phyloP scores from a whole-genome alignment of 345 rosid species.

The Kernera saxatilis region DNA sequence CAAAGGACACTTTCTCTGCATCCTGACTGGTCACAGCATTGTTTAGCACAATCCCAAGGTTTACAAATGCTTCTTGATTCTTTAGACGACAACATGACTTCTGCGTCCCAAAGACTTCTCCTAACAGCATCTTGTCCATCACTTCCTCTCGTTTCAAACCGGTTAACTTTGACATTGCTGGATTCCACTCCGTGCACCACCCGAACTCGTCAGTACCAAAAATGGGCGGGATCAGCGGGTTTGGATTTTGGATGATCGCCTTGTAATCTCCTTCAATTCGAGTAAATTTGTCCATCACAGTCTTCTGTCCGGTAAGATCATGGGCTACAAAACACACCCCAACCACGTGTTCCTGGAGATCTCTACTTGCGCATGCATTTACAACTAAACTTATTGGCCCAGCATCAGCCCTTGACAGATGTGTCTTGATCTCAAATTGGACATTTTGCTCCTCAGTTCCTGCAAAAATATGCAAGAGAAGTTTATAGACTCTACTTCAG shows the following conservation, averaged over 20 bases:
- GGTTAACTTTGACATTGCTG: slow-evolving; percentile 75
- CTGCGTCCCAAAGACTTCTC: slow-evolving; percentile 78
- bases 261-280: slow-evolving; percentile 96
- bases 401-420: slow-evolving; percentile 46
- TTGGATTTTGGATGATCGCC: slow-evolving; percentile 87
- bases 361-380: slow-evolving; percentile 91
- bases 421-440: slow-evolving; percentile 81
- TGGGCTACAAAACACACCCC: slow-evolving; percentile 97
- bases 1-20: slow-evolving; percentile 69
- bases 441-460: slow-evolving; percentile 87
- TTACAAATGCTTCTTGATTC: slow-evolving; percentile 77
- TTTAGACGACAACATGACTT: slow-evolving; percentile 72
- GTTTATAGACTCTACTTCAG: background rate
- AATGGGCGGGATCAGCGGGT: slow-evolving; percentile 90
- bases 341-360: slow-evolving; percentile 70
- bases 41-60: slow-evolving; percentile 70
- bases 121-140: slow-evolving; percentile 76
- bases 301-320: slow-evolving; percentile 90
- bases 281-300: slow-evolving; percentile 92
- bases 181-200: slow-evolving; percentile 98
- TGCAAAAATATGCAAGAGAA: slow-evolving; percentile 31
- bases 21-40: slow-evolving; percentile 68
- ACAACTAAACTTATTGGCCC: slow-evolving; percentile 82
- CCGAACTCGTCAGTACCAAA: slow-evolving; percentile 90
- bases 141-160: slow-evolving; percentile 87